Evolutionary conservation across 176 grass and related monocot species (phyloP).

Genomic region (Phoenix dactylifera): DNA sequence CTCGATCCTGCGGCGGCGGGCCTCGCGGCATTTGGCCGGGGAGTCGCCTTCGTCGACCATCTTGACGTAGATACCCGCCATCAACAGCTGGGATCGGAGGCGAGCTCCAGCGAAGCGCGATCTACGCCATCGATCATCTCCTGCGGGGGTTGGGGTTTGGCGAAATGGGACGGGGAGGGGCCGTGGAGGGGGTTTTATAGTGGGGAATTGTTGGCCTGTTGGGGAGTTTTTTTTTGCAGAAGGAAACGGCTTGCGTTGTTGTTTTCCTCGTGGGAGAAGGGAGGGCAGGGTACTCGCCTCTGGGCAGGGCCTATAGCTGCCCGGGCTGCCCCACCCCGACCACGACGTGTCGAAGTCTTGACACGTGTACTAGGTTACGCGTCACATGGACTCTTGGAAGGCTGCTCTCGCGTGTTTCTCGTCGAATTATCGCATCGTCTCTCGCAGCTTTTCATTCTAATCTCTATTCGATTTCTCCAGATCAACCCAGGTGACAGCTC

Average conservation of each 20-base stretch:
- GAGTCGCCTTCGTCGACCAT: slow-evolving; percentile 4
- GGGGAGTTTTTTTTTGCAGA: neutral
- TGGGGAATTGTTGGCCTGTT: neutral
- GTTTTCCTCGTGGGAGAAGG: slow-evolving; percentile 13
- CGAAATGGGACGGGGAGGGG: neutral
- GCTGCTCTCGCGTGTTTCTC: too few species aligned
- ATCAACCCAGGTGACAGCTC: too few species aligned
- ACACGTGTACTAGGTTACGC: slow-evolving; percentile 28
- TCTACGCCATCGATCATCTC: slow-evolving; percentile 1
- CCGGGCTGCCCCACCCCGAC: neutral
- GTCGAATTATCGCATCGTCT: too few species aligned
- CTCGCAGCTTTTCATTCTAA: too few species aligned
- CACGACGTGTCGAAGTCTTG: slow-evolving; percentile 18
- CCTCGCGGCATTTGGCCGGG: slow-evolving; percentile 27
- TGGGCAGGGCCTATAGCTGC: neutral
- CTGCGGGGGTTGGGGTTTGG: too few species aligned
- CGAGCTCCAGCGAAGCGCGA: neutral
- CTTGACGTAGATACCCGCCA: neutral
- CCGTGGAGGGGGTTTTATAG: neutral
- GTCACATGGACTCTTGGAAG: neutral
- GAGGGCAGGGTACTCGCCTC: too few species aligned
- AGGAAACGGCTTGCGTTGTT: neutral
- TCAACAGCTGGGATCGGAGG: slow-evolving; percentile 12
- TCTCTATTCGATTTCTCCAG: too few species aligned
- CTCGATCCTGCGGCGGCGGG: slow-evolving; percentile 11